A percentile compares a stretch with the other conserved stretches of the same genome.
These are phyloP conservation scores for Nicotiana paniculata DNA, from an alignment of 257 asterid species.

Conservation along the genomic window DNA sequence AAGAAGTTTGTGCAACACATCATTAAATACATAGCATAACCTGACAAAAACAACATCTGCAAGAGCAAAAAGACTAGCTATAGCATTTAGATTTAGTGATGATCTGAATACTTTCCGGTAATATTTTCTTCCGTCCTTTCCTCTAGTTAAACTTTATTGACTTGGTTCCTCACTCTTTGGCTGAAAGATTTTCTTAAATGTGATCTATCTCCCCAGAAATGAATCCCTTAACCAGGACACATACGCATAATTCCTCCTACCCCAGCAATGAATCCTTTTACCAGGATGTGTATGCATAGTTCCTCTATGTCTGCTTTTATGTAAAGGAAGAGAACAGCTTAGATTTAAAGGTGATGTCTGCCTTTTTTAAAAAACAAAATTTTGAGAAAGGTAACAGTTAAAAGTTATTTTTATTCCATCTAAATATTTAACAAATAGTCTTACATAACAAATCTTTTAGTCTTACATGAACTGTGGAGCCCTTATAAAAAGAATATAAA, in stretches of 20 bases:
- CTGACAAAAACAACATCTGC: neutral
- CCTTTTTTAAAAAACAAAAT: neutral
- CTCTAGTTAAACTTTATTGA: neutral
- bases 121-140: neutral
- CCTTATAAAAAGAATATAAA: neutral
- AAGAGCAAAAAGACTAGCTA: neutral
- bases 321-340: neutral
- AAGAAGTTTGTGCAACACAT: neutral
- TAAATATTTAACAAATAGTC: neutral
- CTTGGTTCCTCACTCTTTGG: neutral
- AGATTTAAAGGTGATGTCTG: neutral
- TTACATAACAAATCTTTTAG: too few relatives aligned
- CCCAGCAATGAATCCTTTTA: neutral
- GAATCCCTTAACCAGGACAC: neutral
- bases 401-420: neutral
- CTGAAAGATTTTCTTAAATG: neutral
- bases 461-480: neutral
- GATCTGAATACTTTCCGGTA: too few relatives aligned
- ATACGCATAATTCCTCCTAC: neutral
- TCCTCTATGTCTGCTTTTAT: neutral
- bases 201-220: neutral
- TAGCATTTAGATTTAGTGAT: neutral
- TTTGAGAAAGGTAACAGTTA: neutral
- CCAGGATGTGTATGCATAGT: neutral
- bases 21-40: neutral